Conservation (phyloP, 2,329 filamentous ascomycete species). For the Coniochaeta sp. region DNA sequence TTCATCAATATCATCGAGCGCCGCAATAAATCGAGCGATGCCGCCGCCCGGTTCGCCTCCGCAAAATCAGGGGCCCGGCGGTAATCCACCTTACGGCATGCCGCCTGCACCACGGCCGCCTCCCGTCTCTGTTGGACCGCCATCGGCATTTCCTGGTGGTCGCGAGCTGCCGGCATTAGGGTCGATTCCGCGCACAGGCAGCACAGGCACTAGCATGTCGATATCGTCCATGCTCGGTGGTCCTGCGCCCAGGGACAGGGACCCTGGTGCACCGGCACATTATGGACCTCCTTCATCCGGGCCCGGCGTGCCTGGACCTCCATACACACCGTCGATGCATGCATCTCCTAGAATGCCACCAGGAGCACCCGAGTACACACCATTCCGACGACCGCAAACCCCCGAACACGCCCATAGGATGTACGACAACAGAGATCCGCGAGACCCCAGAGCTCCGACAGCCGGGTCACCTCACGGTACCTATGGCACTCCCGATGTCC, state of each 20-base stretch:
- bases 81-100: slow-evolving; percentile 30
- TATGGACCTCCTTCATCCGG: slow-evolving; percentile 33
- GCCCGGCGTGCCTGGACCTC: slow-evolving; percentile 31
- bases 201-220: slow-evolving; percentile 50
- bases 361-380: slow-evolving; percentile 50
- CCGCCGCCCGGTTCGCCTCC: slow-evolving; percentile 39
- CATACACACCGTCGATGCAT: slow-evolving; percentile 42
- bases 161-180: slow-evolving; percentile 48
- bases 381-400: slow-evolving; percentile 62
- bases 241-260: slow-evolving; percentile 30
- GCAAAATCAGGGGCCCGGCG: slow-evolving; percentile 18
- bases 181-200: slow-evolving; percentile 39
- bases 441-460: slow-evolving; percentile 34
- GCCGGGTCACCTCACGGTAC: slow-evolving; percentile 42
- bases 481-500: slow-evolving; percentile 50
- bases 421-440: slow-evolving; percentile 37
- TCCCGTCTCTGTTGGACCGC: slow-evolving; percentile 33
- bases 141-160: slow-evolving; percentile 37
- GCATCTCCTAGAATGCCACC: slow-evolving; percentile 50
- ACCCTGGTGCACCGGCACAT: slow-evolving; percentile 25
- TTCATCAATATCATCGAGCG: slow-evolving; percentile 34
- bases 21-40: slow-evolving; percentile 33
- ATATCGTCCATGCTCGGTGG: slow-evolving; percentile 55
- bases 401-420: slow-evolving; percentile 56
- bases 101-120: slow-evolving; percentile 37